Conservation (phyloP, 2,329 filamentous ascomycete genomes). For the Colletotrichum sp. region DNA sequence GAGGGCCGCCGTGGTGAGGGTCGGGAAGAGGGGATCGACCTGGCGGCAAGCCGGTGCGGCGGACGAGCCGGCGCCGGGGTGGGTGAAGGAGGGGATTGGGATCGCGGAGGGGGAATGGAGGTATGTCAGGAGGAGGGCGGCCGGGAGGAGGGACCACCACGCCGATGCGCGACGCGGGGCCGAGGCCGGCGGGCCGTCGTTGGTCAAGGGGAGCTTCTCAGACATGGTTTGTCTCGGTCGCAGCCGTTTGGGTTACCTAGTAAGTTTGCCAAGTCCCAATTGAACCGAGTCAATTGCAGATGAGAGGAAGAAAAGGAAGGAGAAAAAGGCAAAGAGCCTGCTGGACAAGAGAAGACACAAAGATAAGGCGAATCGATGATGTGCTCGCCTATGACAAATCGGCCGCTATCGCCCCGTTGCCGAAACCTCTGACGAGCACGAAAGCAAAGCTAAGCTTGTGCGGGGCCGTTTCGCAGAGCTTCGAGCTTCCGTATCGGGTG, state of each 20-base stretch:
- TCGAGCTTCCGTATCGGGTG: conserved; percentile 8
- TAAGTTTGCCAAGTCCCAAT: neutral
- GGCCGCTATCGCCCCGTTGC: conserved; percentile 9
- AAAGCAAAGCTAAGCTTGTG: neutral
- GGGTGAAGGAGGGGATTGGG: neutral
- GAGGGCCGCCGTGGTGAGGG: conserved; percentile 27
- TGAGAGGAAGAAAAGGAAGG: neutral
- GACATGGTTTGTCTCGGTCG: neutral
- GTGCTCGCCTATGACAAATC: conserved; percentile 17
- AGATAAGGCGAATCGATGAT: conserved; percentile 1
- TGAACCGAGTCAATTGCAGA: neutral
- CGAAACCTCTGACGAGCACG: neutral
- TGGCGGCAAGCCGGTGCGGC: conserved; percentile 32
- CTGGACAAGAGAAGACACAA: neutral
- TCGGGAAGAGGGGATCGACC: conserved; percentile 35
- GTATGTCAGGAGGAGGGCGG: conserved; percentile 11
- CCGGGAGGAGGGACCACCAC: conserved; percentile 19
- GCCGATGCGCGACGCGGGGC: neutral
- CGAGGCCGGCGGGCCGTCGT: neutral
- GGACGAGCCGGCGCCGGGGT: neutral
- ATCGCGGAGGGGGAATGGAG: conserved; percentile 7
- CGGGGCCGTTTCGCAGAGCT: neutral
- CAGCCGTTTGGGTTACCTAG: neutral
- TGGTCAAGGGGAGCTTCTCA: conserved; percentile 12
- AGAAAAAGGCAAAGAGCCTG: neutral